Evolutionary conservation across 345 rosid species (phyloP).

Genomic region (Limnanthes douglasii): DNA sequence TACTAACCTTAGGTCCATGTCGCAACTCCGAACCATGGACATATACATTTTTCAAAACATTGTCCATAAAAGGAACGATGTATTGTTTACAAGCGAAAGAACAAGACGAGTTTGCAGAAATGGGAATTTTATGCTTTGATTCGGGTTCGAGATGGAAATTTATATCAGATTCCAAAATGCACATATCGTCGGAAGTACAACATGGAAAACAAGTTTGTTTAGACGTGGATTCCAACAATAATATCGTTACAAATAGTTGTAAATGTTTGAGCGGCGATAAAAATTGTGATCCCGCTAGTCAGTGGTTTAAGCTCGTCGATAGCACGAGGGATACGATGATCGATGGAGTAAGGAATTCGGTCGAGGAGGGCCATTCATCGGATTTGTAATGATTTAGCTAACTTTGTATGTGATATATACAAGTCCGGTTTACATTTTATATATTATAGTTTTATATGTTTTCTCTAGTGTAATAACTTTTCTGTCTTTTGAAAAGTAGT

Average conservation of each 20-base stretch:
- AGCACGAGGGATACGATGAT: no score
- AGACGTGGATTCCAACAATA: constrained; percentile 39
- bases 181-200: constrained; percentile 24
- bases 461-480: no score
- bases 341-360: no score
- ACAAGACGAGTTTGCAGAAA: constrained; percentile 20
- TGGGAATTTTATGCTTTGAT: constrained; percentile 25
- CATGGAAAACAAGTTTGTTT: constrained; percentile 38
- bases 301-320: constrained; percentile 62
- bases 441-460: no score
- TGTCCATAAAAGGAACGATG: constrained; percentile 32
- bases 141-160: constrained; percentile 39
- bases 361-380: no score
- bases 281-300: constrained; percentile 41
- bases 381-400: no score
- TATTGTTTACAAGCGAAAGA: constrained; percentile 47
- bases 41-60: constrained; percentile 25
- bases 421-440: no score
- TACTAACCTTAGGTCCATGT: constrained; percentile 40
- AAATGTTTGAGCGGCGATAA: constrained; percentile 29
- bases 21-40: constrained; percentile 45
- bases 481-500: no score
- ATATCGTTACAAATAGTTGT: constrained; percentile 26
- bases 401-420: no score
- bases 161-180: constrained; percentile 68